Evolutionary conservation across 116 monocot species (phyloP).

Genomic region (Posidonia oceanica): DNA sequence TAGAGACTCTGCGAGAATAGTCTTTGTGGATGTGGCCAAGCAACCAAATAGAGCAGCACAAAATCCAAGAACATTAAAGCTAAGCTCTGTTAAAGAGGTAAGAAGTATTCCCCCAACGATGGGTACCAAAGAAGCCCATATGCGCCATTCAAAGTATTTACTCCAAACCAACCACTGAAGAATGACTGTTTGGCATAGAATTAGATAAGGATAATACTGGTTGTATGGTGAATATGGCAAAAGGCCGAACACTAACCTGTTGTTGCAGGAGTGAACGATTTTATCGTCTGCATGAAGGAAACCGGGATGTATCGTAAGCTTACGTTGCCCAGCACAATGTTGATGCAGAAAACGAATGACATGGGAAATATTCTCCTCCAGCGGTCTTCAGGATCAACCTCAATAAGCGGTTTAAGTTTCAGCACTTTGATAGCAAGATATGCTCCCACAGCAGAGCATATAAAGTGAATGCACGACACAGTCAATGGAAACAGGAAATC

Average conservation of each 20-base stretch:
- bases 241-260: conserved; percentile 41
- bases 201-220: not conserved
- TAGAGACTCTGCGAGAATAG: conserved; percentile 89
- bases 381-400: conserved; percentile 72
- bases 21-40: conserved; percentile 90
- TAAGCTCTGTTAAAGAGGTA: conserved; percentile 88
- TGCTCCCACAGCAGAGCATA: conserved; percentile 92
- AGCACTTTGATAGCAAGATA: conserved; percentile 69
- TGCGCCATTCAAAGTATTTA: conserved; percentile 80
- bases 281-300: conserved; percentile 98
- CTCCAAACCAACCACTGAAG: conserved; percentile 90
- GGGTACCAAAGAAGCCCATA: conserved; percentile 80
- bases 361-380: conserved; percentile 99
- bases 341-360: conserved; percentile 95
- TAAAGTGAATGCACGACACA: conserved; percentile 87
- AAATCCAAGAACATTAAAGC: conserved; percentile 79
- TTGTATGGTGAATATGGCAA: not conserved
- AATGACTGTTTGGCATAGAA: conserved; percentile 35
- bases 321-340: conserved; percentile 86
- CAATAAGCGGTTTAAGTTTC: conserved; percentile 72
- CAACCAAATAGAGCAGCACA: conserved; percentile 92
- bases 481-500: conserved; percentile 93
- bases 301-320: conserved; percentile 97
- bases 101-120: conserved; percentile 94
- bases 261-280: conserved; percentile 97